Base-by-base conservation (phyloP, 2,329 filamentous ascomycete species). In the Ceratocystis diversiconidia region DNA sequence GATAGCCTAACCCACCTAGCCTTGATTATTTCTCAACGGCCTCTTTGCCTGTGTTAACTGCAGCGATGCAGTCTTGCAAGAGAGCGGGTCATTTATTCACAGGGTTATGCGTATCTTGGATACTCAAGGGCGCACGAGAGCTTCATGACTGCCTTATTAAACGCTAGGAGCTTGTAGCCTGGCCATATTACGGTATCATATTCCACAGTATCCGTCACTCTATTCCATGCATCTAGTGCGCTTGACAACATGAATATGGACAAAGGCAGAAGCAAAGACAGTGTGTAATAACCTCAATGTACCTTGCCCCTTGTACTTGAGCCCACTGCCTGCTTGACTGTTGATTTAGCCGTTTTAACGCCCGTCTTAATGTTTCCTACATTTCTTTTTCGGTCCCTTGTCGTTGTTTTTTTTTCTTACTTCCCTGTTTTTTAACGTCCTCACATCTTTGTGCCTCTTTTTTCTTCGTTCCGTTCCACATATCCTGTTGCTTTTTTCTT, bases 401-500 rank as follows among this genome's bases (percentile, higher is more conserved):
- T 25, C 1, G 10, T 41, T 62, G 25, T 36, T 50, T 12, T 15
- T 28, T 30, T 50, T 50, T 44, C 17, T 43, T 61, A 41, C 36
- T 50, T 50, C 46, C 5, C 17, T 50, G 30, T 57, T 57, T 64
- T 52, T 57, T 57, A 22, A 52, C 32, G 28, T 55, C 32, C 41
- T 64, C 46, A 25, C 22, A 19, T n/a, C 41, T 36, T 25, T 57
- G 28, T 44, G 22, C 48, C 50, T 30, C 32, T 30, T 57, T 28
- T 22, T 36, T 63, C 43, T 41, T 55, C 15, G 19, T 55, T 25
- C 60, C 48, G 25, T 48, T 60, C 22, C 44, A 30, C 43, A 43
- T 64, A 41, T n/a, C n/a, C 59, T 64, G 12, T 52, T 64, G 15
- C 25, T 52, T 52, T 63, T 57, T 36, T 12, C 44, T 52, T 43